Evolutionary conservation across 306 rosid genomes (phyloP), one percentile per base, ranked within the genome.

Genomic region (Arachis stenosperma): DNA sequence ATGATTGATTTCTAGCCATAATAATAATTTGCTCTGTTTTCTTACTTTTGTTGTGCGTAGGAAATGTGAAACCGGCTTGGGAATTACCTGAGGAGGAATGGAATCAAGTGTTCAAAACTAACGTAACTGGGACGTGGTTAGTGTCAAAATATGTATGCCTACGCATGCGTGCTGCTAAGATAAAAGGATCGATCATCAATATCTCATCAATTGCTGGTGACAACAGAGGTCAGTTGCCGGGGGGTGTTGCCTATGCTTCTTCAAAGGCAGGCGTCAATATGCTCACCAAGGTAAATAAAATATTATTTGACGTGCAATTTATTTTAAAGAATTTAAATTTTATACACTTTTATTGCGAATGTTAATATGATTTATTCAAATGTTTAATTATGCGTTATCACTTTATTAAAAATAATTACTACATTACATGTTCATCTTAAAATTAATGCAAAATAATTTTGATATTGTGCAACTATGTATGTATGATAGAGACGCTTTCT

Each of bases 81-180:
- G 92, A 87, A 46, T 61, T 88, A 53, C 48, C 86, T 0, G 97
- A 88, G 69, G 88, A 87, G 75, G 97, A 93, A 78, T 93, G 98
- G 98, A 61, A 84, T 65, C 37, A 67, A 17, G 85, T 39, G 1
- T 13, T 88, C 14, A 82, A 63, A 93, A 17, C 93, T 6, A 93
- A 93, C 83, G 12, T 90, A 37, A 88, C 67, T 0, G 97, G 98
- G 9, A 61, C 86, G 12, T 93, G 97, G 96, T 90, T 17, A 76
- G 93, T 93, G 46, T 88, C 97, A 43, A 87, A 29, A 17, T 80
- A 70, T 58, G 87, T 87, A 9, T 71, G 87, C 81, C 58, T 80
- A 62, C 86, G 17, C 55, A 90, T 93, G 96, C 64, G 85, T 43
- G 88, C 84, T 42, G 69, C 89, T 1, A 48, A 70, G 27, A 50